phyloP scores from a whole-genome alignment of 768 basidiomycete species.

The Amyloporia xantha region DNA sequence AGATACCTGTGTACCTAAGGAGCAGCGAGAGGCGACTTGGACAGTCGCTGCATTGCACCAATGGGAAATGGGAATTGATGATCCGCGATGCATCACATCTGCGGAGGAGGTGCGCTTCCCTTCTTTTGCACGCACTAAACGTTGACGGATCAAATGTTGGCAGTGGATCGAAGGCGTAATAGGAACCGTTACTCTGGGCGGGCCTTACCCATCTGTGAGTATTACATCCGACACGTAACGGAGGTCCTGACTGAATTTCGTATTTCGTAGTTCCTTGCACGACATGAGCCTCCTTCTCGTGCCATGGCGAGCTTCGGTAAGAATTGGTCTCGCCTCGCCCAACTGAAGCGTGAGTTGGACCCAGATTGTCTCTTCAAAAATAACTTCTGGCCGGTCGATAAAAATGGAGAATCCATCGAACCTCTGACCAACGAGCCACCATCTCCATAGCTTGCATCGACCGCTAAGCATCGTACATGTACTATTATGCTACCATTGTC shows the following conservation, averaged over 20 bases:
- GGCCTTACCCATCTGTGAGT: slow-evolving; percentile 79
- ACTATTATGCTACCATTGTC: too few relatives aligned
- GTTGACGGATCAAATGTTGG: not conserved
- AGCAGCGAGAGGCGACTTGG: slow-evolving; percentile 74
- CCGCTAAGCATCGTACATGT: too few relatives aligned
- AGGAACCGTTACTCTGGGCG: slow-evolving; percentile 65
- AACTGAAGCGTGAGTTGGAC: slow-evolving; percentile 73
- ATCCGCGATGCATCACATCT: slow-evolving; percentile 72
- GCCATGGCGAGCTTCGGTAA: slow-evolving; percentile 64
- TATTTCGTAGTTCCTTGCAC: slow-evolving; percentile 58
- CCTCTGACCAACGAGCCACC: slow-evolving; percentile 56
- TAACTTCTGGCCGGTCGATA: slow-evolving; percentile 74
- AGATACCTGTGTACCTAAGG: slow-evolving; percentile 66
- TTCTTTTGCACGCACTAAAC: not conserved
- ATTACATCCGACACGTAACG: slow-evolving; percentile 3
- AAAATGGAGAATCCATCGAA: slow-evolving; percentile 46
- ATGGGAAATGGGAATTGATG: slow-evolving; percentile 81
- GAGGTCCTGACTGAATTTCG: not conserved
- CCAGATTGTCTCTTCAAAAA: slow-evolving; percentile 71
- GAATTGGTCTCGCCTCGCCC: slow-evolving; percentile 65
- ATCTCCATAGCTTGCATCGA: slow-evolving; percentile 15
- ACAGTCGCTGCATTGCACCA: slow-evolving; percentile 89
- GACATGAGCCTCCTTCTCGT: slow-evolving; percentile 57
- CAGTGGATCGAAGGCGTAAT: slow-evolving; percentile 81
- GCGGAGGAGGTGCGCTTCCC: slow-evolving; percentile 67